Evolutionary conservation across 2,329 filamentous ascomycete species (phyloP).

Genomic region (Talaromyces sp.): DNA sequence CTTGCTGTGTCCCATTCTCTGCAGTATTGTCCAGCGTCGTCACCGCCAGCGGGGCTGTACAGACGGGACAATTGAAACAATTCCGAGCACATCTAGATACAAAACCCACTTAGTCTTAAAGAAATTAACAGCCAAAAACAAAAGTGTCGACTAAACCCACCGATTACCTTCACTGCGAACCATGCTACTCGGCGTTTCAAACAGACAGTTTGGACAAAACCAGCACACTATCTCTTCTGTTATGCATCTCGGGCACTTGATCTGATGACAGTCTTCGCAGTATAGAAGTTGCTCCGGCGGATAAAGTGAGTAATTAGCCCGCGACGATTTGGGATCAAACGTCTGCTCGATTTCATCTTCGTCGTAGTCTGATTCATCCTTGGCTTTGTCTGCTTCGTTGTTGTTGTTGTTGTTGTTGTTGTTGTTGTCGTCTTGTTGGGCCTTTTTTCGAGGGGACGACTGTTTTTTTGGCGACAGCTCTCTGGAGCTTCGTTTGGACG

Average conservation of each 20-base stretch:
- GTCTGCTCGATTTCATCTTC: conserved; percentile 58
- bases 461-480: conserved; percentile 27
- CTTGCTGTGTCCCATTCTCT: conserved; percentile 36
- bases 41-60: conserved; percentile 71
- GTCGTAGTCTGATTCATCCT: conserved; percentile 39
- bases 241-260: conserved; percentile 86
- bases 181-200: conserved; percentile 90
- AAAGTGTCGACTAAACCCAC: conserved; percentile 38
- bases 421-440: conserved; percentile 9
- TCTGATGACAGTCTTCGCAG: conserved; percentile 95
- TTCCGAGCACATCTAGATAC: conserved; percentile 72
- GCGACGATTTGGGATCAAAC: conserved; percentile 78
- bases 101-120: conserved; percentile 12
- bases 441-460: conserved; percentile 14
- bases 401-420: conserved; percentile 14
- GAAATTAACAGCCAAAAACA: not conserved
- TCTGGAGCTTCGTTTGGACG: conserved; percentile 31
- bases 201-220: conserved; percentile 91
- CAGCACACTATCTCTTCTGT: conserved; percentile 91
- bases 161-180: conserved; percentile 89
- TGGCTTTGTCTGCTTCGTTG: conserved; percentile 19
- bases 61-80: conserved; percentile 92
- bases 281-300: conserved; percentile 91
- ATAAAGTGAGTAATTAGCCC: conserved; percentile 86
- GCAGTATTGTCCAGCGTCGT: conserved; percentile 59